phyloP scores from a whole-genome alignment of 1,284 basidiomycete species.

The Ganoderma multipileum region DNA sequence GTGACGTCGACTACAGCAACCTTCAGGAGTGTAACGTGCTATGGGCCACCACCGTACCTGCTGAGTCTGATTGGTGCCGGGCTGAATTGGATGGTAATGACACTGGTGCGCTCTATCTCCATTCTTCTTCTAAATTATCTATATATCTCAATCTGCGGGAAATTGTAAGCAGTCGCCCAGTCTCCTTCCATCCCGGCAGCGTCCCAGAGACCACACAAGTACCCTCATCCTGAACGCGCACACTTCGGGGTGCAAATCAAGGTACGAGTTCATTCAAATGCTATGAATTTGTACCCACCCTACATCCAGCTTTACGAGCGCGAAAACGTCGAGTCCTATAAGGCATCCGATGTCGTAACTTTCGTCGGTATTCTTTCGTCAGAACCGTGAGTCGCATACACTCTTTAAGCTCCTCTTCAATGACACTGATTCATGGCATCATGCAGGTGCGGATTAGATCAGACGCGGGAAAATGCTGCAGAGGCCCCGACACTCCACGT shows the following conservation, averaged over 20 bases:
- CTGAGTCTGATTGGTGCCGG: constrained; percentile 59
- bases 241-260: constrained; percentile 77
- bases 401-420: not conserved
- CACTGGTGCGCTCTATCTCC: constrained; percentile 11
- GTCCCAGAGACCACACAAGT: constrained; percentile 55
- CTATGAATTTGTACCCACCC: not conserved
- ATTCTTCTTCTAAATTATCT: not conserved
- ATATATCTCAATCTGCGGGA: not conserved
- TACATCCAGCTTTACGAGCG: constrained; percentile 62
- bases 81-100: constrained; percentile 44
- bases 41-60: constrained; percentile 78
- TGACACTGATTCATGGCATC: constrained; percentile 39
- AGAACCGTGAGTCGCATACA: constrained; percentile 57
- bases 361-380: constrained; percentile 75
- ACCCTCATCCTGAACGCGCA: constrained; percentile 55
- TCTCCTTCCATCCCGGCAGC: not conserved
- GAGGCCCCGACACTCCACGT: constrained; percentile 74
- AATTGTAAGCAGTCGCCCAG: not conserved
- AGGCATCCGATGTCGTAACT: constrained; percentile 63
- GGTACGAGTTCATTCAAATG: constrained; percentile 43
- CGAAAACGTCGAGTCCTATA: constrained; percentile 49
- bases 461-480: constrained; percentile 36
- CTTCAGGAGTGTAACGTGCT: constrained; percentile 67
- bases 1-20: constrained; percentile 51
- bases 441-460: constrained; percentile 33